A percentile compares a stretch with the other conserved stretches of the same genome.
Evolutionary conservation across 2,329 filamentous ascomycete species (phyloP).

Genomic region (Neurospora crassa): DNA sequence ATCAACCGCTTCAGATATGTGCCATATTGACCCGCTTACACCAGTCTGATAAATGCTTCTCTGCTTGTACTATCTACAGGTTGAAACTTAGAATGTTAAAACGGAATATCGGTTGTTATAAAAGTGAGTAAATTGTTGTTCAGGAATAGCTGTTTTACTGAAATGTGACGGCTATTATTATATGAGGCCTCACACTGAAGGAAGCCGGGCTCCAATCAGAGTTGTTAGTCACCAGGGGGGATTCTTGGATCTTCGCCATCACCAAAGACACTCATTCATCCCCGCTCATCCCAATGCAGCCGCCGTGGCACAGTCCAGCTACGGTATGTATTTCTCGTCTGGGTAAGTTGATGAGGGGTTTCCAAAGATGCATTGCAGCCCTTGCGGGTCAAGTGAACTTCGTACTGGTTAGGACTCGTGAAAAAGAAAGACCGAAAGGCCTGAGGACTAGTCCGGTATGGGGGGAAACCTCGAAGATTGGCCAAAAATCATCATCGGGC

Average conservation of each 20-base stretch:
- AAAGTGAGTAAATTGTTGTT: slow-evolving; percentile 24
- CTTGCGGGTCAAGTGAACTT: background rate
- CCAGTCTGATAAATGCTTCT: background rate
- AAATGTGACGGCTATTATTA: background rate
- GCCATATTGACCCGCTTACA: background rate
- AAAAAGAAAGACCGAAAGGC: background rate
- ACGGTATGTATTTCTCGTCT: background rate
- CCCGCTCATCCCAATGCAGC: background rate
- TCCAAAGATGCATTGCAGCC: slow-evolving; percentile 12
- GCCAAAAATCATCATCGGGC: background rate
- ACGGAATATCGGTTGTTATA: background rate
- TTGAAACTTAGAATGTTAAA: background rate
- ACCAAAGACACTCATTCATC: background rate
- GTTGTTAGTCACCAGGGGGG: background rate
- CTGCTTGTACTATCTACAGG: background rate
- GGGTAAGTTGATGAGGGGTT: slow-evolving; percentile 14
- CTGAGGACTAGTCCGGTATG: background rate
- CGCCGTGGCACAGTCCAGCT: slow-evolving; percentile 3
- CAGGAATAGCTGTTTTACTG: background rate
- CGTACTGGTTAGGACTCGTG: background rate
- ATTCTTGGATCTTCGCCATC: slow-evolving; percentile 9
- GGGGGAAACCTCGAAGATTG: background rate
- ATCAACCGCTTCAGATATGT: background rate
- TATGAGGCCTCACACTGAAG: background rate
- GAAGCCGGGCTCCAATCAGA: slow-evolving; percentile 14